A percentile compares a stretch with the other conserved stretches of the same genome.
phyloP scores from a whole-genome alignment of 345 rosid species.

The Hibiscus syriacus region DNA sequence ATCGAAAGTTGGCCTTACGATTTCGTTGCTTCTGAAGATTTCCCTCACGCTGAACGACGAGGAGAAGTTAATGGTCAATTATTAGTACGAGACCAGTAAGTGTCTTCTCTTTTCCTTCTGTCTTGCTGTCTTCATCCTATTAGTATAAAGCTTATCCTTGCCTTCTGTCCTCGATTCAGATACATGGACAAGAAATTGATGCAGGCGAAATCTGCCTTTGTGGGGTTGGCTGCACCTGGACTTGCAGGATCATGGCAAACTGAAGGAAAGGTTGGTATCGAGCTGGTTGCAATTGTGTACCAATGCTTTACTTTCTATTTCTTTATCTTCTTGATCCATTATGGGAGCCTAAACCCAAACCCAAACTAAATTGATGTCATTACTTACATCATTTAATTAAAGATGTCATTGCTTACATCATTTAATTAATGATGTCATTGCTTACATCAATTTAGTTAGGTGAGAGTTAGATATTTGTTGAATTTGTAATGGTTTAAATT shows the following conservation, averaged over 20 bases:
- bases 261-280: constrained; percentile 52
- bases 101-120: background rate
- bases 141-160: background rate
- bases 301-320: too few species aligned
- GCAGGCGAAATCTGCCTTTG: constrained; percentile 44
- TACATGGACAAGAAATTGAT: constrained; percentile 14
- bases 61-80: constrained; percentile 60
- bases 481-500: too few species aligned
- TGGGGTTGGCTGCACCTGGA: constrained; percentile 80
- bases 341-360: too few species aligned
- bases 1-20: constrained; percentile 62
- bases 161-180: constrained; percentile 20
- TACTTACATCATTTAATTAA: too few species aligned
- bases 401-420: too few species aligned
- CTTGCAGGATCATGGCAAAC: constrained; percentile 79
- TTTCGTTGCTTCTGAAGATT: constrained; percentile 47
- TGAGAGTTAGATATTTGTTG: too few species aligned
- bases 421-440: too few species aligned
- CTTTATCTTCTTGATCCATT: too few species aligned
- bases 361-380: too few species aligned
- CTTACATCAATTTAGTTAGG: too few species aligned
- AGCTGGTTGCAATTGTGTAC: too few species aligned
- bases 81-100: constrained; percentile 51
- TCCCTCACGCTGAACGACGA: constrained; percentile 41
- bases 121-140: background rate